phyloP scores from a whole-genome alignment of 768 basidiomycete genomes.

The Tremella yokohamensis region DNA sequence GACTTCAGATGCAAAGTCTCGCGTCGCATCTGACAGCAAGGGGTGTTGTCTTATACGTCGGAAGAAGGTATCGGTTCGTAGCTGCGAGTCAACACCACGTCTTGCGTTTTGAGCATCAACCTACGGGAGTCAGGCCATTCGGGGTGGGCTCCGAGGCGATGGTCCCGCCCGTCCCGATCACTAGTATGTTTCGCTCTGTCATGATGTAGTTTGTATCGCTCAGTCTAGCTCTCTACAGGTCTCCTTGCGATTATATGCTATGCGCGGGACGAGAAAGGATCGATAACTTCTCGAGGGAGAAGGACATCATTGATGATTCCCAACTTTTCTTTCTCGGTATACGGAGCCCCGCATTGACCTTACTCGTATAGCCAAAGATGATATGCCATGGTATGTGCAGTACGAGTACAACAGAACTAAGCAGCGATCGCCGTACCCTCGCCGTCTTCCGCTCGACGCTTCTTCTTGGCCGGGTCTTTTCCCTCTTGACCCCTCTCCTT shows the following conservation, averaged over 20 bases:
- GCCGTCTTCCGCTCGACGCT: constrained; percentile 8
- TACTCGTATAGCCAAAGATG: too few species aligned
- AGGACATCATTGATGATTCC: too few species aligned
- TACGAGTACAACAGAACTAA: too few species aligned
- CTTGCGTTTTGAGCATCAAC: constrained; percentile 8
- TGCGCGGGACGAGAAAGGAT: too few species aligned
- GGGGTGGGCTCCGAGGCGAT: constrained; percentile 41
- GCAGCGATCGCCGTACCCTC: neutral
- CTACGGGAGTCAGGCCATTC: constrained; percentile 34
- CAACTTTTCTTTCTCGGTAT: too few species aligned
- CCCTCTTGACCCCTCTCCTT: constrained; percentile 7
- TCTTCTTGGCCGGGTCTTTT: constrained; percentile 1
- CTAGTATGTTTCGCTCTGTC: constrained; percentile 12
- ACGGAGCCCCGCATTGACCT: too few species aligned
- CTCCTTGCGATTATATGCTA: too few species aligned
- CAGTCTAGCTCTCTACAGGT: too few species aligned
- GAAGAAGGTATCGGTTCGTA: constrained; percentile 39
- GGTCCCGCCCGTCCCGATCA: constrained; percentile 45
- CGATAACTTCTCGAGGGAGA: too few species aligned
- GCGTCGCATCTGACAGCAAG: constrained; percentile 23
- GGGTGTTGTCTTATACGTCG: constrained; percentile 43
- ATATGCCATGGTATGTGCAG: too few species aligned
- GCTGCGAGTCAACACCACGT: constrained; percentile 13
- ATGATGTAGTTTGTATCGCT: too few species aligned
- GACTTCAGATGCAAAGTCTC: constrained; percentile 24